Base-by-base conservation (phyloP, 495 filamentous ascomycete genomes). In the Talaromyces trachyspermus region DNA sequence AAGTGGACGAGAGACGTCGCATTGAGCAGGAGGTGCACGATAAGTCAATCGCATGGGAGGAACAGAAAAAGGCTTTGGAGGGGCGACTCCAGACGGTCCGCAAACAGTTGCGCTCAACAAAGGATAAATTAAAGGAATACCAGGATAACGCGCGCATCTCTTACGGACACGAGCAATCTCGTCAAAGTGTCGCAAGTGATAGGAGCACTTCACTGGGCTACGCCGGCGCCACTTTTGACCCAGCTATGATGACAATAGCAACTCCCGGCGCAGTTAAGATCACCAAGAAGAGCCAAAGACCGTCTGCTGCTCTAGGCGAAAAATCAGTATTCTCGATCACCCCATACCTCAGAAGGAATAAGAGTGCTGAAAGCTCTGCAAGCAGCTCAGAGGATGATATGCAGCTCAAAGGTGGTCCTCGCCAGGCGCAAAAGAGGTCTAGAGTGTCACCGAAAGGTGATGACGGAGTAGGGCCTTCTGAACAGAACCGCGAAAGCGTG, bases 281-380 rank as follows among this genome's bases (percentile, higher is more conserved):
- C 51, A 72, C 76, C 55, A 82, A 80, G 48, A 72, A 71, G 49
- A 68, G 61, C 17, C 68, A 67, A 36, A 65, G 68, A 38, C 67
- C 72, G 20, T 71, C 77, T 12, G 77, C 77, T 0, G 55, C 82
- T 30, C 65, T 81, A 26, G 88, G 85, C 19, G 88, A 94, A 52
- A 95, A 95, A 61, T 95, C 89, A 1, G 79, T 74, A 15, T 96
- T 96, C 59, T 92, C 88, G 9, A 89, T 96, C 51, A 96, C 90
- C 1, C 90, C 90, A 0, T 94, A 89, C 63, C 67, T 96, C 23
- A 94, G 91, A 67, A 83, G 86, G 43, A 86, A 84, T 5, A 70
- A 76, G 33, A 65, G 72, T n/a, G 61, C 66, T 7, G 63, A 65
- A 30, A 73, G 74, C 29, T 70, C 70, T 36, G 60, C 72, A 7